Conservation (phyloP, 352 stramenopile species). For the Ophiocytium majus region DNA sequence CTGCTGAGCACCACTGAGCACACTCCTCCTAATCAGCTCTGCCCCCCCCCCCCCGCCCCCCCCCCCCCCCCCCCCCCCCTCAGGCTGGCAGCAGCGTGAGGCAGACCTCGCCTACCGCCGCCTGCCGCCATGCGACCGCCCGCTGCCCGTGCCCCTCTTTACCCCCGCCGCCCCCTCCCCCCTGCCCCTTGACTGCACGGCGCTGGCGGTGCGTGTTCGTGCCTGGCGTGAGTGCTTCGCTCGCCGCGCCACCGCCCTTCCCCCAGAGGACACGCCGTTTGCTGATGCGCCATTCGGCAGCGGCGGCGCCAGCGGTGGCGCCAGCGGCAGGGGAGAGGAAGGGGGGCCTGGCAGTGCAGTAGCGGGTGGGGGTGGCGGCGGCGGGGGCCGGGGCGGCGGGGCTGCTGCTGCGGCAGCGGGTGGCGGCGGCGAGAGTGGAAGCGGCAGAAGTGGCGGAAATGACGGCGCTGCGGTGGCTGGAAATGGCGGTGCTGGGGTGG, state of each 20-base stretch:
- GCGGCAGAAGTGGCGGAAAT: neutral
- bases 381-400: too few species aligned
- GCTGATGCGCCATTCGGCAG: neutral
- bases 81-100: slow-evolving; percentile 31
- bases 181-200: slow-evolving; percentile 28
- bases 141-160: slow-evolving; percentile 45
- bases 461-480: slow-evolving; percentile 1
- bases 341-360: neutral
- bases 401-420: neutral
- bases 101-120: slow-evolving; percentile 40
- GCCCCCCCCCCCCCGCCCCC: too few species aligned
- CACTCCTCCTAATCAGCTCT: too few species aligned
- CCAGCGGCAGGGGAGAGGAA: neutral
- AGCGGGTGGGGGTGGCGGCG: neutral
- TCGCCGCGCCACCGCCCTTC: slow-evolving; percentile 8
- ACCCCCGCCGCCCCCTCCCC: slow-evolving; percentile 30
- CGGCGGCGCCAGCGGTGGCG: neutral
- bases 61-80: too few species aligned
- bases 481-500: too few species aligned
- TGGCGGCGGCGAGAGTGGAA: neutral
- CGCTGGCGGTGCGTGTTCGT: slow-evolving; percentile 30
- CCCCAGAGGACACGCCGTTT: neutral
- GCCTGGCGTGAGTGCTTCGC: slow-evolving; percentile 39
- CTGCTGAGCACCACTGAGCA: too few species aligned
- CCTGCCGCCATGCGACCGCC: slow-evolving; percentile 27